Conservation (phyloP, 139 green algal genomes). For the Chlamydomonas eustigma region DNA sequence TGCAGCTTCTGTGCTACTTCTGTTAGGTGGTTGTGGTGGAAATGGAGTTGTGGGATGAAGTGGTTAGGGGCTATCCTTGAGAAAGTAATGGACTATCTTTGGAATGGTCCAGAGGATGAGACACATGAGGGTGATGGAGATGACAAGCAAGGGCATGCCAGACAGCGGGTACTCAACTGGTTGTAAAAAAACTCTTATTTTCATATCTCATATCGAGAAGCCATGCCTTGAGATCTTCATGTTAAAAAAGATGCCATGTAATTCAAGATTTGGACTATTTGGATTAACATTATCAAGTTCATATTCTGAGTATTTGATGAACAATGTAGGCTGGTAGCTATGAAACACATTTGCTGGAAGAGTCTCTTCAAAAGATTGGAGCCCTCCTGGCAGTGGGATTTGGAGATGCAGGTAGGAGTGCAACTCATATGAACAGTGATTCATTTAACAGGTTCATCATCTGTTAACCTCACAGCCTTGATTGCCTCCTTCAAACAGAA, state of each 20-base stretch:
- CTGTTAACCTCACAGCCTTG: slow-evolving; percentile 61
- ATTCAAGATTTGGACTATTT: too few relatives aligned
- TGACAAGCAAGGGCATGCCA: too few relatives aligned
- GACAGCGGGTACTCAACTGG: too few relatives aligned
- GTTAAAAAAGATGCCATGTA: too few relatives aligned
- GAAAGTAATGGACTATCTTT: slow-evolving; percentile 28
- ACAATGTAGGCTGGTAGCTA: slow-evolving; percentile 27
- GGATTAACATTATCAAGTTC: too few relatives aligned
- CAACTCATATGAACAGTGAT: too few relatives aligned
- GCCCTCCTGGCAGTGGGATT: slow-evolving; percentile 88
- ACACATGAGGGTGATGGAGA: too few relatives aligned
- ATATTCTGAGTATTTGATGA: too few relatives aligned
- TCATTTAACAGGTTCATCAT: slow-evolving; percentile 41
- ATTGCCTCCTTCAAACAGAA: background rate
- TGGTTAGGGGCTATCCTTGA: background rate
- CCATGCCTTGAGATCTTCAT: too few relatives aligned
- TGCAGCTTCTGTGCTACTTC: too few relatives aligned
- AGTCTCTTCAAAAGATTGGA: slow-evolving; percentile 85
- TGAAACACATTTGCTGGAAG: slow-evolving; percentile 88
- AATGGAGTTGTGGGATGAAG: background rate
- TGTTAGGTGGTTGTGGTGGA: background rate
- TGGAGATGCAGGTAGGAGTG: slow-evolving; percentile 85
- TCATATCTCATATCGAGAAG: too few relatives aligned
- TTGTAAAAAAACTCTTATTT: too few relatives aligned
- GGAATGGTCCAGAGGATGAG: slow-evolving; percentile 29